Evolutionary conservation across 805 yeast genomes (phyloP).

Genomic region (Metschnikowia vanudenii): DNA sequence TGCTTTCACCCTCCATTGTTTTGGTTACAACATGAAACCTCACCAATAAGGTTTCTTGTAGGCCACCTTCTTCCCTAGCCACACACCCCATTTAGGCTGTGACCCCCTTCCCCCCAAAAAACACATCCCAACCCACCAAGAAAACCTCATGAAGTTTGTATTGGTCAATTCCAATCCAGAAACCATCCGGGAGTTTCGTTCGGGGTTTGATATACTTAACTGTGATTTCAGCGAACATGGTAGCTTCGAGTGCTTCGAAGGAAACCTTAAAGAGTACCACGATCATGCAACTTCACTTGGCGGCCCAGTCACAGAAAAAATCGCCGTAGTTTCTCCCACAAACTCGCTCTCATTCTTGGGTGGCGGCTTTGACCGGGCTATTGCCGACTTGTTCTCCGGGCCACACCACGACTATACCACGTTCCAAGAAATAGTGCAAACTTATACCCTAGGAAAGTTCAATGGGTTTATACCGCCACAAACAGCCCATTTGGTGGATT

Average conservation of each 20-base stretch:
- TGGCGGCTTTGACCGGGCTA: constrained; percentile 28
- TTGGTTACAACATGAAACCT: background rate
- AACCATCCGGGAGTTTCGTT: constrained; percentile 2
- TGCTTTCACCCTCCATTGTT: background rate
- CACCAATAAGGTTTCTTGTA: too few relatives aligned
- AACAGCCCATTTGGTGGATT: constrained; percentile 15
- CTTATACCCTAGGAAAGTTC: constrained; percentile 13
- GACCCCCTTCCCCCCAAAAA: too few relatives aligned
- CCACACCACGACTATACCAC: constrained; percentile 8
- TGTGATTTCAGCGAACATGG: background rate
- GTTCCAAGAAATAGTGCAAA: constrained; percentile 20
- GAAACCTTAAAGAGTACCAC: background rate
- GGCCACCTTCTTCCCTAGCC: too few relatives aligned
- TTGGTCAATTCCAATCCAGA: constrained; percentile 8
- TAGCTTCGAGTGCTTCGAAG: constrained; percentile 4
- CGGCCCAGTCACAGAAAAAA: background rate
- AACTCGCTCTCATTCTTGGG: constrained; percentile 30
- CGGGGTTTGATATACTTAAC: background rate
- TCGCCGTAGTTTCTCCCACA: constrained; percentile 24
- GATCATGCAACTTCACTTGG: background rate
- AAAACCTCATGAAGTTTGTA: constrained; percentile 8
- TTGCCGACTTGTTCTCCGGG: constrained; percentile 17
- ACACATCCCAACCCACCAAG: background rate
- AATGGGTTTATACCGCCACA: constrained; percentile 23
- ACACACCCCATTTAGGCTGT: too few relatives aligned